Percentiles rank a stretch among this genome's conserved stretches.
These are phyloP conservation scores for Sherardia arvensis DNA, from an alignment of 257 asterid genomes.

Conservation along the genomic window DNA sequence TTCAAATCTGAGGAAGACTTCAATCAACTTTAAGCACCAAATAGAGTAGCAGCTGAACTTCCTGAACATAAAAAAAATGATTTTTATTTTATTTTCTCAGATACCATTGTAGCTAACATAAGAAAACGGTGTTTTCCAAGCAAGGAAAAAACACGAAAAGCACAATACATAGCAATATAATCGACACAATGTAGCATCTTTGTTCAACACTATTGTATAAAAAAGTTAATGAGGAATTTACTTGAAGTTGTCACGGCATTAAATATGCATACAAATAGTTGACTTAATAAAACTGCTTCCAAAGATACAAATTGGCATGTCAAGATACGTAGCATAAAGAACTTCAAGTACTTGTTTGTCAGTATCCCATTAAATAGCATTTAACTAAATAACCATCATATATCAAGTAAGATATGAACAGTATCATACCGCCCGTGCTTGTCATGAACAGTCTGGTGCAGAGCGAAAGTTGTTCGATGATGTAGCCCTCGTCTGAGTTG, in stretches of 20 bases:
- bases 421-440: conserved; percentile 39
- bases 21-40: conserved; percentile 38
- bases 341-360: background rate
- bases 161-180: background rate
- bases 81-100: background rate
- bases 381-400: background rate
- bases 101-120: background rate
- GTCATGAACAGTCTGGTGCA: conserved; percentile 28
- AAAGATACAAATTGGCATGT: background rate
- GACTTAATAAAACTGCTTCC: background rate
- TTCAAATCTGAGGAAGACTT: conserved; percentile 36
- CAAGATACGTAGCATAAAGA: background rate
- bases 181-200: background rate
- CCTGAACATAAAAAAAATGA: conserved; percentile 29
- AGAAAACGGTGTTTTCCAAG: background rate
- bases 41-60: conserved; percentile 19
- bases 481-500: conserved; percentile 22
- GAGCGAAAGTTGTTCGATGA: conserved; percentile 27
- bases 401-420: background rate
- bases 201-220: background rate
- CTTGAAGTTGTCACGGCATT: background rate
- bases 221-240: background rate
- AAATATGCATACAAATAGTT: background rate
- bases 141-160: background rate
- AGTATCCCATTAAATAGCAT: background rate